Evolutionary conservation across 305 asterid species (phyloP), one percentile per base, ranked within the genome.

Genomic region (Solanum hybrid): DNA sequence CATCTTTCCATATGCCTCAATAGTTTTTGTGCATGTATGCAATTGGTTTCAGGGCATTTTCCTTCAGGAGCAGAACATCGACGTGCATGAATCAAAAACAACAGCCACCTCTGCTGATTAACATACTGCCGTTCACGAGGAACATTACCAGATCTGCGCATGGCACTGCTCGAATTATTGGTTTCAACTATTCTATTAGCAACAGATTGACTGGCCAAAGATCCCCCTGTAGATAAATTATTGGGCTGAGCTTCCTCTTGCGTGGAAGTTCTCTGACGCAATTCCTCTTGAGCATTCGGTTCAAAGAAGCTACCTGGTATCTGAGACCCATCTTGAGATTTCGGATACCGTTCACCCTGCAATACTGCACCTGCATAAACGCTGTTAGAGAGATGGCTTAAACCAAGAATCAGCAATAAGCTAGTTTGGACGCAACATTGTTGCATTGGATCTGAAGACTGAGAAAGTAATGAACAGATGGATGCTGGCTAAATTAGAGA

Each of bases 81-180:
- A 27, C 99, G 98, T 82, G 99, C 99, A 94, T 98, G 99, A 88
- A 92, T 89, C 93, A 97, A 90, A 93, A 96, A 98, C 80, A 98
- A 93, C 80, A 98, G 93, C 99, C 99, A 97, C 90, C 91, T 95
- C 92, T 89, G 94, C 90, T 95, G 97, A 93, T 96, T 93, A 89
- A 9, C 89, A 91, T 89, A 95, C 92, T 94, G 94, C 80, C 90
- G 90, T 45, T 96, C 98, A 42, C 93, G 95, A 86, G 93, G 91
- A 85, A 91, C 91, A 89, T 90, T 89, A 87, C 91, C 91, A 80
- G 94, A 91, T 89, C 90, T 93, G 90, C 94, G 88, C 64, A 78
- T 89, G 60, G 93, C 88, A 60, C 92, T 93, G 79, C 91, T 91
- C 34, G 85, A 37, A 91, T 89, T 94, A 79, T 91, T 90, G 64